Evolutionary conservation across 192 early-diverging fungal species (phyloP), one percentile per base, ranked within the genome.

Genomic region (Glomus cerebriforme): DNA sequence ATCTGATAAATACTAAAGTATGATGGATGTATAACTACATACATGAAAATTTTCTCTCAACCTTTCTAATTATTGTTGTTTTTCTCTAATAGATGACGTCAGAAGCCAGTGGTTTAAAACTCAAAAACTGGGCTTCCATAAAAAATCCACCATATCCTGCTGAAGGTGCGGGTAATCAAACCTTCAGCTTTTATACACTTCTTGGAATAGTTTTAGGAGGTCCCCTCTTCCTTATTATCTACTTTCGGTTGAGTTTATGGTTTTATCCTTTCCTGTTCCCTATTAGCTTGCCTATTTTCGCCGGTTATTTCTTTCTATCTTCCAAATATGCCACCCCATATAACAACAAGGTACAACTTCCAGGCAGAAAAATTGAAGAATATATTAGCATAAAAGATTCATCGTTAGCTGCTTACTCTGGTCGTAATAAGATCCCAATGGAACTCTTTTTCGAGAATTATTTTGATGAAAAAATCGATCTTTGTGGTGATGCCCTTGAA

Each of bases 401-500:
- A 74, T 87, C 85, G 54, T 90, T 97, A 73, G 85, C 88, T 49
- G 80, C 84, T 75, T 98, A 96, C 91, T 79, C 85, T 58, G 93
- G 92, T 75, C 83, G 81, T 64, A 92, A 87, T 85, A 95, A 95
- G 89, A 98, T 99, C 78, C 96, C 98, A 65, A 98, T 98, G 92
- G 98, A 97, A 84, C 92, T 92, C 67, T 97, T 97, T 86, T 99
- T 97, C 78, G 98, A 99, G 83, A 91, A 91, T 79, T 99, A 97
- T 89, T 96, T 99, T 90, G 95, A 95, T 81, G 94, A 90, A 39
- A 93, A 97, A 88, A 96, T 99, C 75, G 97, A 99, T 81, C 85
- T 98, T 75, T 94, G 89, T 67, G 91, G 89, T 78, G 96, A 98
- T 82, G 92, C 93, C 77, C 87, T 98, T 31, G 92, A 93, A 81